Conservation (phyloP, 148 eudicot genomes). For the Vaccinium myrtillus region DNA sequence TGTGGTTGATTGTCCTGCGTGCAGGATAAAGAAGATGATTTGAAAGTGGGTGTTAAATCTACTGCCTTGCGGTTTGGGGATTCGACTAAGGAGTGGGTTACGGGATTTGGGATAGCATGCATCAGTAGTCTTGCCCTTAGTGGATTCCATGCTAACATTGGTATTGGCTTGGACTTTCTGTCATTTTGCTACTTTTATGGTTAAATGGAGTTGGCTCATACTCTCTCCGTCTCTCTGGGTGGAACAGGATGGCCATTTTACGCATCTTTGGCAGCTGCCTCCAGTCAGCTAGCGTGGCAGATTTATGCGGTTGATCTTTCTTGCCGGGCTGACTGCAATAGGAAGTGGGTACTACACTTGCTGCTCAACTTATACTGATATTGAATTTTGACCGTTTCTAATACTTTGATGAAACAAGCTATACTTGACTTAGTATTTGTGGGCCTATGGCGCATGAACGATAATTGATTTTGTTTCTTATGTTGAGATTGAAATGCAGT, state of each 20-base stretch:
- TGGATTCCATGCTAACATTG: constrained; percentile 75
- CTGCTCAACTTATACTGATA: not conserved
- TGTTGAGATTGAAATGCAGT: not conserved
- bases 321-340: constrained; percentile 77
- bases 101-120: constrained; percentile 81
- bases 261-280: constrained; percentile 57
- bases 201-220: not conserved
- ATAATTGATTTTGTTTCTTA: not conserved
- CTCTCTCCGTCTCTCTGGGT: constrained; percentile 13
- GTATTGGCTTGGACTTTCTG: constrained; percentile 29
- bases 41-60: constrained; percentile 90
- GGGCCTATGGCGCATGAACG: not conserved
- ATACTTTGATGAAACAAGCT: not conserved
- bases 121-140: constrained; percentile 71
- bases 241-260: constrained; percentile 87
- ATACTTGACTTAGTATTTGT: not conserved
- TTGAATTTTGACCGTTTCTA: not conserved
- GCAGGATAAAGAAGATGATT: constrained; percentile 91
- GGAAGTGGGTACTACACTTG: constrained; percentile 49
- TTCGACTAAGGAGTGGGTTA: constrained; percentile 70
- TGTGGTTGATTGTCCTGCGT: constrained; percentile 11
- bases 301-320: constrained; percentile 75
- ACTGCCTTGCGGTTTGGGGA: constrained; percentile 94
- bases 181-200: constrained; percentile 6
- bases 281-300: constrained; percentile 85